phyloP scores from a whole-genome alignment of 495 filamentous ascomycete genomes.

The Pseudomonodictys pantanalensis region DNA sequence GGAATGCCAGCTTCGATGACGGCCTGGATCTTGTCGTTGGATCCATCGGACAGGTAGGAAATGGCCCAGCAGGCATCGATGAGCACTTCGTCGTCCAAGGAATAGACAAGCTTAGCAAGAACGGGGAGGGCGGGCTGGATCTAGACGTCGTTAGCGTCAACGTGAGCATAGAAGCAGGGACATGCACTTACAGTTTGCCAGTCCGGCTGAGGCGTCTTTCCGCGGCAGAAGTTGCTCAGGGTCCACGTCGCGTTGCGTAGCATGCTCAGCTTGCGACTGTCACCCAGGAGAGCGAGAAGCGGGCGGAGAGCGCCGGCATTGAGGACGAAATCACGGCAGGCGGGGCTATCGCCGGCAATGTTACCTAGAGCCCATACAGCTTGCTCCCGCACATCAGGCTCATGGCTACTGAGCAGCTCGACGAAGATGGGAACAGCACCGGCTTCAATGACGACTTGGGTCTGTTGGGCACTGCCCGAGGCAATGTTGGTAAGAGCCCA shows the following conservation, averaged over 20 bases:
- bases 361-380: slow-evolving; percentile 99
- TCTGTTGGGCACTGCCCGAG: slow-evolving; percentile 93
- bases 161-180: slow-evolving; percentile 9
- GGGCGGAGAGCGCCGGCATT: slow-evolving; percentile 85
- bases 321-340: slow-evolving; percentile 94
- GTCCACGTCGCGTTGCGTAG: slow-evolving; percentile 99
- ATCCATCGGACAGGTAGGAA: slow-evolving; percentile 97
- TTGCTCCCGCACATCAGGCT: slow-evolving; percentile 97
- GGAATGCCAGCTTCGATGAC: slow-evolving; percentile 98
- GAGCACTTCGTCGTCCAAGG: slow-evolving; percentile 95
- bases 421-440: slow-evolving; percentile 98
- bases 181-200: slow-evolving; percentile 81
- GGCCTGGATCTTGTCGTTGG: slow-evolving; percentile 99
- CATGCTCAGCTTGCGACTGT: slow-evolving; percentile 99
- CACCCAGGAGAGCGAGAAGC: slow-evolving; percentile 81
- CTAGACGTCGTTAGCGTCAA: slow-evolving; percentile 48
- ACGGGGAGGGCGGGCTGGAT: slow-evolving; percentile 96
- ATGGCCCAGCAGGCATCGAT: slow-evolving; percentile 99
- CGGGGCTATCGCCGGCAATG: slow-evolving; percentile 97
- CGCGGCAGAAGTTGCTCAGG: slow-evolving; percentile 99
- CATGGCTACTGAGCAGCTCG: slow-evolving; percentile 88
- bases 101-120: slow-evolving; percentile 95
- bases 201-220: slow-evolving; percentile 98
- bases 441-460: slow-evolving; percentile 97
- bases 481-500: slow-evolving; percentile 99